phyloP scores from a whole-genome alignment of 768 basidiomycete species.

The Phylloporus sp. region DNA sequence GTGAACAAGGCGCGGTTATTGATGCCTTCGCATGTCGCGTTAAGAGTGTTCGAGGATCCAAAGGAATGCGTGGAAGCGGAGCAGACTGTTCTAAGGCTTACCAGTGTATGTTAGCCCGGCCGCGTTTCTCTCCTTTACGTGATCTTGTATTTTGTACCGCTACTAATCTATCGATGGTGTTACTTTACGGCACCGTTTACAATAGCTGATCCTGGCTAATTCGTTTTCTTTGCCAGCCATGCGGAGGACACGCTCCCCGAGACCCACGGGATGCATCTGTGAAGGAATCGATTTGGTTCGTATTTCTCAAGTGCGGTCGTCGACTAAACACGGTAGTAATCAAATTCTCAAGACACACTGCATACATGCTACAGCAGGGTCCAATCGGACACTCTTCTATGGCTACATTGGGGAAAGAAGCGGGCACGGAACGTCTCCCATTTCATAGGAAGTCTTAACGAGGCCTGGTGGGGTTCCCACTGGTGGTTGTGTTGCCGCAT shows the following conservation, averaged over 20 bases:
- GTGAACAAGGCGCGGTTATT: conserved; percentile 58
- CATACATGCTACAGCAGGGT: conserved; percentile 2
- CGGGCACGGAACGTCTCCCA: neutral
- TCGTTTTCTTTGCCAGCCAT: neutral
- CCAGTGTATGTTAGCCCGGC: neutral
- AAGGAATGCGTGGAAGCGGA: conserved; percentile 64
- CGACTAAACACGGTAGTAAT: neutral
- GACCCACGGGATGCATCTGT: no score
- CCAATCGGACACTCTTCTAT: neutral
- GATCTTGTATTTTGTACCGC: neutral
- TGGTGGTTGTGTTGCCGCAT: neutral
- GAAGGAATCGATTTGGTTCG: neutral
- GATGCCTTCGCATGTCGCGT: conserved; percentile 52
- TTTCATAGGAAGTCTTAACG: neutral
- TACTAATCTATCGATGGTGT: neutral
- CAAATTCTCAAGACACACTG: neutral
- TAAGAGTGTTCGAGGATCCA: conserved; percentile 68
- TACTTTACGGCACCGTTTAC: neutral
- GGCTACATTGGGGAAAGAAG: conserved; percentile 9
- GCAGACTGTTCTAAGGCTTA: conserved; percentile 33
- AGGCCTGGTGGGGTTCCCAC: neutral
- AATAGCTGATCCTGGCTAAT: neutral
- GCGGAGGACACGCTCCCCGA: neutral
- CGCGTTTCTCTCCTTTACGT: conserved; percentile 1
- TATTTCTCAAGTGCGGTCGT: neutral